These are phyloP conservation scores for Rhynchosporium graminicola DNA, from an alignment of 2,329 filamentous ascomycete genomes.

Conservation along the genomic window DNA sequence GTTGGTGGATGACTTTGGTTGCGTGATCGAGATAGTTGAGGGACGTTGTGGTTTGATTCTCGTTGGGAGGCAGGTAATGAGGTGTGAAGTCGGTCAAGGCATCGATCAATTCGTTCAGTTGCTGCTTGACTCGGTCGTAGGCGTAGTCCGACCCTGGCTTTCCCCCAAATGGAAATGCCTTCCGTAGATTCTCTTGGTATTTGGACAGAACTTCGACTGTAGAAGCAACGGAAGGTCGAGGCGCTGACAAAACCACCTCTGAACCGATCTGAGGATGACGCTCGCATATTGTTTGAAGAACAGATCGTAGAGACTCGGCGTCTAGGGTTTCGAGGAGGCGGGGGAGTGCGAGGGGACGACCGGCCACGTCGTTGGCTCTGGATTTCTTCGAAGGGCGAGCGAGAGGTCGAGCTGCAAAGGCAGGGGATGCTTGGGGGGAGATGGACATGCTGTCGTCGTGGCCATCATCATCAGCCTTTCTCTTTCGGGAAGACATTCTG, in stretches of 20 bases:
- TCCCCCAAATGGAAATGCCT: conserved; percentile 82
- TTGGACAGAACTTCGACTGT: conserved; percentile 78
- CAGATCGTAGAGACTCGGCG: conserved; percentile 76
- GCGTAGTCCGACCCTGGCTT: conserved; percentile 87
- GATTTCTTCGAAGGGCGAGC: conserved; percentile 65
- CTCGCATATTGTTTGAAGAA: conserved; percentile 90
- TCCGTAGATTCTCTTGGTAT: conserved; percentile 77
- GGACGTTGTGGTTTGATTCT: conserved; percentile 79
- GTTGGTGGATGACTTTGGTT: conserved; percentile 83
- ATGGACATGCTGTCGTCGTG: conserved; percentile 85
- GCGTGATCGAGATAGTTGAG: conserved; percentile 86
- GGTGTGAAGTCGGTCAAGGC: conserved; percentile 92
- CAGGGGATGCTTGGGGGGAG: conserved; percentile 81
- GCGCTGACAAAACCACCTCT: conserved; percentile 81
- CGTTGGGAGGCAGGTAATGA: conserved; percentile 90
- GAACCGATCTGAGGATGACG: conserved; percentile 82
- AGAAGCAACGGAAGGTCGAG: conserved; percentile 80
- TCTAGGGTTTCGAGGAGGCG: conserved; percentile 94
- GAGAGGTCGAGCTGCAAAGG: conserved; percentile 68
- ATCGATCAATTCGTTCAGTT: conserved; percentile 78
- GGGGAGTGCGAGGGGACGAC: conserved; percentile 64
- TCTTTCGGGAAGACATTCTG: conserved; percentile 66
- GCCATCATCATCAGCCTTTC: conserved; percentile 81
- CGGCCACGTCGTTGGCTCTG: conserved; percentile 65
- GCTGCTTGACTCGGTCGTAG: conserved; percentile 87